phyloP scores from a whole-genome alignment of 306 rosid species.

The Phaseolus lunatus region DNA sequence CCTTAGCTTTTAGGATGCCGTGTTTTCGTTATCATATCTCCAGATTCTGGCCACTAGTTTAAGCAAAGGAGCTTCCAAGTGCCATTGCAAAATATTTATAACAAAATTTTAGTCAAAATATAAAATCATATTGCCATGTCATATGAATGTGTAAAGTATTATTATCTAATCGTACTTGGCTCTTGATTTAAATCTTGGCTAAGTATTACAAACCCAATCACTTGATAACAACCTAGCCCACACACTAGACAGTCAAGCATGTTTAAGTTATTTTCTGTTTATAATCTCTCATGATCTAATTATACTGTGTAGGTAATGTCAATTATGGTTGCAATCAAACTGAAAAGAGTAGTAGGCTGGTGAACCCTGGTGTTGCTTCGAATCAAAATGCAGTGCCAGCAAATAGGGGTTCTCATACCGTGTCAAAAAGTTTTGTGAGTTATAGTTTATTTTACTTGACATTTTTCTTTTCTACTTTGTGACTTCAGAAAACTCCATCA shows the following conservation, averaged over 20 bases:
- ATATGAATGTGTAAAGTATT: slow-evolving; percentile 9
- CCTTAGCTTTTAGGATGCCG: slow-evolving; percentile 1
- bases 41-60: slow-evolving; percentile 14
- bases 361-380: slow-evolving; percentile 47
- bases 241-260: neutral
- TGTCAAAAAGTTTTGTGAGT: slow-evolving; percentile 65
- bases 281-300: slow-evolving; percentile 28
- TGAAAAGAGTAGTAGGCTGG: slow-evolving; percentile 56
- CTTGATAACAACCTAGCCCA: slow-evolving; percentile 36
- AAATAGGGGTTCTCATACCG: slow-evolving; percentile 52
- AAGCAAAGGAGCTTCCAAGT: slow-evolving; percentile 36
- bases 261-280: slow-evolving; percentile 38
- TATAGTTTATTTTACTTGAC: slow-evolving; percentile 19
- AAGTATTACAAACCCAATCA: slow-evolving; percentile 14
- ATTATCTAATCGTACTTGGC: neutral
- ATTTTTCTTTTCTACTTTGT: slow-evolving; percentile 36
- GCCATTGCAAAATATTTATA: slow-evolving; percentile 25
- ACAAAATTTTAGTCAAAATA: neutral
- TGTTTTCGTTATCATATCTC: slow-evolving; percentile 19
- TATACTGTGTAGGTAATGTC: slow-evolving; percentile 61
- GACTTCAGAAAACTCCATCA: slow-evolving; percentile 5
- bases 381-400: slow-evolving; percentile 53
- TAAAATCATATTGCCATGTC: slow-evolving; percentile 32
- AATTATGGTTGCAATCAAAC: slow-evolving; percentile 52
- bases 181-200: slow-evolving; percentile 11